These are phyloP conservation scores for Acanthamoeba pearcei DNA, from an alignment of 208 protist genomes.

Conservation along the genomic window DNA sequence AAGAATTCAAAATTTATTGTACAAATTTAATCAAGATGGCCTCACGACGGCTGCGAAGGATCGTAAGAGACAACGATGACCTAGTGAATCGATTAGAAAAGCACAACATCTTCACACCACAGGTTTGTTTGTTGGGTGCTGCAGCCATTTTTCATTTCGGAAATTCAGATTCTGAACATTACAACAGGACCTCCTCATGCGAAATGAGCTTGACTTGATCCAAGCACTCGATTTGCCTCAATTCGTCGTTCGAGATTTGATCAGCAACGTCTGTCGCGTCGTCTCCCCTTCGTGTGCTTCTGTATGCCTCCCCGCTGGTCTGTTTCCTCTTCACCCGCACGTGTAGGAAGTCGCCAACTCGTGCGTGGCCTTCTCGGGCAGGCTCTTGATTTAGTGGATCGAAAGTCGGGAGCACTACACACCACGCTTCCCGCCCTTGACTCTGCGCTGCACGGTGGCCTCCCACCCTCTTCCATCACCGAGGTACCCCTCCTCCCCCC, in stretches of 20 bases:
- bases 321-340: neutral
- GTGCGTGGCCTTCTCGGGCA: neutral
- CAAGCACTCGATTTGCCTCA: conserved; percentile 33
- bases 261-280: neutral
- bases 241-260: conserved; percentile 22
- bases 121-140: neutral
- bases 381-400: neutral
- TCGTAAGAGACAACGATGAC: conserved; percentile 29
- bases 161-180: too few relatives aligned
- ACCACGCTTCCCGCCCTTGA: conserved; percentile 24
- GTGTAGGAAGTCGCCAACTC: neutral
- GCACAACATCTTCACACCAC: conserved; percentile 4
- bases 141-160: neutral
- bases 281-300: neutral
- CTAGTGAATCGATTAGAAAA: conserved; percentile 1
- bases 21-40: neutral
- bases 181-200: conserved; percentile 3
- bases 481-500: neutral
- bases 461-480: conserved; percentile 44
- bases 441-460: conserved; percentile 31
- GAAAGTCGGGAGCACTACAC: neutral
- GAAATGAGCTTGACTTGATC: conserved; percentile 46
- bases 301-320: neutral
- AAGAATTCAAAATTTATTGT: too few relatives aligned
- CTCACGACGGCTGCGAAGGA: neutral